Evolutionary conservation across 2,329 filamentous ascomycete genomes (phyloP).

Genomic region (Claviceps cyperi): DNA sequence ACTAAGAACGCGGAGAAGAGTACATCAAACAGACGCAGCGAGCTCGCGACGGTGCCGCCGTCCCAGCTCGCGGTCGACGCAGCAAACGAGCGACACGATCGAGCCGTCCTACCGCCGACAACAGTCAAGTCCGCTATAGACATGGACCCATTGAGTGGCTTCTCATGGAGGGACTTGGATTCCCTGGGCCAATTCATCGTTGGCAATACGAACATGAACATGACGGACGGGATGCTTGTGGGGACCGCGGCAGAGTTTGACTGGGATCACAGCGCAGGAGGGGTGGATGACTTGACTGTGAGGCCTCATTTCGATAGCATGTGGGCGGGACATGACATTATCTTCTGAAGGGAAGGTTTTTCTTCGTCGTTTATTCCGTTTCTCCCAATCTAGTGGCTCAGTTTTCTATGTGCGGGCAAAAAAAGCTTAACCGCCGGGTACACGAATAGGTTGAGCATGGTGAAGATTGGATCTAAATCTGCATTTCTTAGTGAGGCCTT

Average conservation of each 20-base stretch:
- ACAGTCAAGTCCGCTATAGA: conserved; percentile 12
- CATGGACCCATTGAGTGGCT: conserved; percentile 36
- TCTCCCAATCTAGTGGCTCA: too few relatives aligned
- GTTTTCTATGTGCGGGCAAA: too few relatives aligned
- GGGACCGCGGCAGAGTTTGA: conserved; percentile 13
- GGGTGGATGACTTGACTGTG: conserved; percentile 9
- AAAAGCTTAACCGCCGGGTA: too few relatives aligned
- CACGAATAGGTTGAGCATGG: too few relatives aligned
- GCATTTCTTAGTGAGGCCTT: too few relatives aligned
- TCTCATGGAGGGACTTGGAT: conserved; percentile 47
- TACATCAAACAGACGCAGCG: not conserved
- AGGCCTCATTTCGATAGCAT: conserved; percentile 9
- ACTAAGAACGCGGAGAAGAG: conserved; percentile 5
- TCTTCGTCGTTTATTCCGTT: too few relatives aligned
- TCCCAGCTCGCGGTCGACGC: conserved; percentile 9
- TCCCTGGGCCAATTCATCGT: conserved; percentile 41
- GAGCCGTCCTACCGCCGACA: not conserved
- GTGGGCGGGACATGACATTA: conserved; percentile 11
- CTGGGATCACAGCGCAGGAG: conserved; percentile 12
- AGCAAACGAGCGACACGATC: conserved; percentile 10
- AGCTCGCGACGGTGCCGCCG: conserved; percentile 11
- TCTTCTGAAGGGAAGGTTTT: conserved; percentile 6
- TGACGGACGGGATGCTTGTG: conserved; percentile 12
- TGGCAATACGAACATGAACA: conserved; percentile 11
- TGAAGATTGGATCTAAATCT: too few relatives aligned